A percentile compares a stretch with the other conserved stretches of the same genome.
phyloP scores from a whole-genome alignment of 768 basidiomycete genomes.

The Sarcomyxa edulis region DNA sequence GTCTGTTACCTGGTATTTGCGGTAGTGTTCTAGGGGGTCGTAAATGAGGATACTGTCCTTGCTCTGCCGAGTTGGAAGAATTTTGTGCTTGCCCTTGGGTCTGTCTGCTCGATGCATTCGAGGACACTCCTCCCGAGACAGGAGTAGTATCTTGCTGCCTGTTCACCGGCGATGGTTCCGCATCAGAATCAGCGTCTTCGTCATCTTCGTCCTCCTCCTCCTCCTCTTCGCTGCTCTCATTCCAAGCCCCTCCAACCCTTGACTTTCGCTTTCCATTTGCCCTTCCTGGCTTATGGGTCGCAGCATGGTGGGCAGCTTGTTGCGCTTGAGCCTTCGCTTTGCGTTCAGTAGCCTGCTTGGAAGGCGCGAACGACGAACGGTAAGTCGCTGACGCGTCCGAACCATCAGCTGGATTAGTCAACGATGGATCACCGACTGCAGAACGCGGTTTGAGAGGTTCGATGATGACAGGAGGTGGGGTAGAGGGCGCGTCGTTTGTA shows the following conservation, averaged over 20 bases:
- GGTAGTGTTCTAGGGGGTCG: slow-evolving; percentile 62
- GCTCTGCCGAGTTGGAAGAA: too few species aligned
- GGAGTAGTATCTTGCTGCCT: slow-evolving; percentile 19
- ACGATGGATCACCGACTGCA: too few species aligned
- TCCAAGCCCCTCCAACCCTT: slow-evolving; percentile 53
- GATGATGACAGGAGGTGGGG: slow-evolving; percentile 11
- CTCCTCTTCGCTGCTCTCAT: slow-evolving; percentile 78
- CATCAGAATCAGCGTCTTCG: slow-evolving; percentile 67
- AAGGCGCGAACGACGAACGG: slow-evolving; percentile 86
- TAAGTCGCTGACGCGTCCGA: slow-evolving; percentile 32
- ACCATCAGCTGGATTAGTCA: slow-evolving; percentile 7
- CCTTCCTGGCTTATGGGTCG: slow-evolving; percentile 69
- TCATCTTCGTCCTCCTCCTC: slow-evolving; percentile 74
- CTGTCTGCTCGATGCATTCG: slow-evolving; percentile 1
- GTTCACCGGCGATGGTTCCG: slow-evolving; percentile 25
- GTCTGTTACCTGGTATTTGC: slow-evolving; percentile 48
- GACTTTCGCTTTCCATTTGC: slow-evolving; percentile 58
- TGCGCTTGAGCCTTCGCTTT: slow-evolving; percentile 81
- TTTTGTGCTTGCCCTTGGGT: slow-evolving; percentile 19
- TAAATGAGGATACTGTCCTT: slow-evolving; percentile 46
- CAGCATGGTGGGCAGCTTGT: slow-evolving; percentile 77
- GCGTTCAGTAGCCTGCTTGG: slow-evolving; percentile 78
- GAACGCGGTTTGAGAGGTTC: slow-evolving; percentile 29
- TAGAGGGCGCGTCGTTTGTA: slow-evolving; percentile 30
- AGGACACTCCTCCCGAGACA: slow-evolving; percentile 9